phyloP scores from a whole-genome alignment of 2,329 filamentous ascomycete genomes.

The Aspergillus sp. region DNA sequence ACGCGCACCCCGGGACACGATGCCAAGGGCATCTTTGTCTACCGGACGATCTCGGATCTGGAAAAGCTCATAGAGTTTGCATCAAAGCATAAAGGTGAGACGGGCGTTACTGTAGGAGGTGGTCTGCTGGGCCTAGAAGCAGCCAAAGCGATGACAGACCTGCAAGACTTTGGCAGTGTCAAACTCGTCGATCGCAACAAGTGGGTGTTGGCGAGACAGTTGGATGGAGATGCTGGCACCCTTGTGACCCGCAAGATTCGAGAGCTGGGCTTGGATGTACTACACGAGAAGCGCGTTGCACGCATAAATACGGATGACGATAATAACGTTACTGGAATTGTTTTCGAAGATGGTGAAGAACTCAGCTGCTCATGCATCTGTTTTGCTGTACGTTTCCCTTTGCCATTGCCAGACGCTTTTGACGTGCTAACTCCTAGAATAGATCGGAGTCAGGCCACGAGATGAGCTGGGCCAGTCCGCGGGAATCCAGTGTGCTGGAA shows the following conservation, averaged over 20 bases:
- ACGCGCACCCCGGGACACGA: conserved; percentile 73
- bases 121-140: conserved; percentile 84
- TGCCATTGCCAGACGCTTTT: neutral
- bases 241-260: conserved; percentile 82
- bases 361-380: conserved; percentile 80
- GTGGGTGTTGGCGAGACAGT: conserved; percentile 80
- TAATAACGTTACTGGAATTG: conserved; percentile 71
- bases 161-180: conserved; percentile 72
- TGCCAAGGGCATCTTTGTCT: conserved; percentile 83
- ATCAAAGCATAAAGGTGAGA: conserved; percentile 64
- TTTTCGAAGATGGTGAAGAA: conserved; percentile 77
- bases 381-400: conserved; percentile 64
- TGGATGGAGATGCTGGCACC: conserved; percentile 77
- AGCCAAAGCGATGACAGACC: conserved; percentile 87
- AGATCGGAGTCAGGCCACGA: conserved; percentile 77
- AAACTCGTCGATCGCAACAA: conserved; percentile 78
- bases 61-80: conserved; percentile 75
- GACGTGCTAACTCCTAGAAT: conserved; percentile 5
- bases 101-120: conserved; percentile 78
- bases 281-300: conserved; percentile 74
- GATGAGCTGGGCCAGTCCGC: conserved; percentile 73
- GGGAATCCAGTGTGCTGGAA: conserved; percentile 70
- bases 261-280: conserved; percentile 75
- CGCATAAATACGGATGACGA: conserved; percentile 68
- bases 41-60: conserved; percentile 81